These are phyloP conservation scores for Boletales sp. DNA, from an alignment of 768 basidiomycete species.

Conservation along the genomic window DNA sequence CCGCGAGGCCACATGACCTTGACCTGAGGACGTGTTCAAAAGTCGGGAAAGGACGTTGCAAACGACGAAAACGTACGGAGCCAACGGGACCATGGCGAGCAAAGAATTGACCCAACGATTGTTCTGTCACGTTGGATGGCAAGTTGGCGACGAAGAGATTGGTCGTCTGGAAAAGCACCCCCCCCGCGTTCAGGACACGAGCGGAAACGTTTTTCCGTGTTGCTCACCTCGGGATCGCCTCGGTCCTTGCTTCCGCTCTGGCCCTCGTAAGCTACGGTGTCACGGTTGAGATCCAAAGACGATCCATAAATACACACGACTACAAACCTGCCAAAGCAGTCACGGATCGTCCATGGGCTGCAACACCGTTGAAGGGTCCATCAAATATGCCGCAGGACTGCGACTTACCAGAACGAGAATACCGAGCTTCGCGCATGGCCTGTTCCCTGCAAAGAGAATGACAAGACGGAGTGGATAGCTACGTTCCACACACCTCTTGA, in stretches of 20 bases:
- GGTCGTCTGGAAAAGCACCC: slow-evolving; percentile 67
- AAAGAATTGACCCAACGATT: slow-evolving; percentile 84
- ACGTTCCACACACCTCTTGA: slow-evolving; percentile 67
- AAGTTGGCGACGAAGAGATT: slow-evolving; percentile 96
- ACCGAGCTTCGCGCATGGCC: slow-evolving; percentile 83
- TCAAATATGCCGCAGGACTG: not conserved
- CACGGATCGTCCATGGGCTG: slow-evolving; percentile 71
- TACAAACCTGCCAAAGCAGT: slow-evolving; percentile 83
- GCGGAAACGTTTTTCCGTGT: not conserved
- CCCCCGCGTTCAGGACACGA: slow-evolving; percentile 1
- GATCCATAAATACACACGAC: not conserved
- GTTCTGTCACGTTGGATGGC: slow-evolving; percentile 83
- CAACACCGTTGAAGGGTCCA: not conserved
- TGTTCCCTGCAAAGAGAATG: slow-evolving; percentile 66
- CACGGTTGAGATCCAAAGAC: slow-evolving; percentile 1
- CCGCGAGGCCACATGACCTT: slow-evolving; percentile 99
- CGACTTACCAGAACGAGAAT: slow-evolving; percentile 59
- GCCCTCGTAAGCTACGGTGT: slow-evolving; percentile 70
- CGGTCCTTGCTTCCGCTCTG: slow-evolving; percentile 88
- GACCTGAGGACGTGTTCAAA: slow-evolving; percentile 47
- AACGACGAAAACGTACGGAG: slow-evolving; percentile 50
- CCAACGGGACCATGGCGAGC: slow-evolving; percentile 91
- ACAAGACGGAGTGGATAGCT: not conserved
- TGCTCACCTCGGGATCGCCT: slow-evolving; percentile 77
- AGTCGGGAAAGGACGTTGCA: not conserved